Evolutionary conservation across 176 grass and related monocot genomes (phyloP).

Genomic region (Lolium rigidum): DNA sequence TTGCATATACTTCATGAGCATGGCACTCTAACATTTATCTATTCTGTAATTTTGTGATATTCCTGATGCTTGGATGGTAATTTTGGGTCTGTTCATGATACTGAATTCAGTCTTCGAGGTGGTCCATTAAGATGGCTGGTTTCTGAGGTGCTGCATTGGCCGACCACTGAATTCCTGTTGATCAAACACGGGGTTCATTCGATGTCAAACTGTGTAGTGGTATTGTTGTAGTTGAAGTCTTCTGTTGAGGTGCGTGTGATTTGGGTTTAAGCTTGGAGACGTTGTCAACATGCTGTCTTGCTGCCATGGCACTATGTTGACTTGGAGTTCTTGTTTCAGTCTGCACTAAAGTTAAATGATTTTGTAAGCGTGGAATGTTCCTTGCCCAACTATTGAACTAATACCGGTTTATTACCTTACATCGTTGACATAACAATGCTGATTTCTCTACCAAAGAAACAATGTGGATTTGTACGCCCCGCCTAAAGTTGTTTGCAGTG

Average conservation of each 20-base stretch:
- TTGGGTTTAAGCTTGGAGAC: not conserved
- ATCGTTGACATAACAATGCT: not conserved
- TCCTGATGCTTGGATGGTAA: not conserved
- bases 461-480: no score
- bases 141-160: conserved; percentile 21
- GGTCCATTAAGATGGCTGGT: not conserved
- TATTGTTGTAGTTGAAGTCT: not conserved
- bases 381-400: not conserved
- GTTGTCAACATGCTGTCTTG: not conserved
- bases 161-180: not conserved
- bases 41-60: not conserved
- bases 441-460: not conserved
- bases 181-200: not conserved
- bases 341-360: conserved; percentile 8
- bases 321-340: conserved; percentile 21
- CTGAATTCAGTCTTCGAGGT: conserved; percentile 2
- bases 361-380: not conserved
- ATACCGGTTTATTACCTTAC: conserved; percentile 7
- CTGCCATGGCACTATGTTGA: not conserved
- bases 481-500: not conserved
- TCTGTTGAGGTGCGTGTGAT: not conserved
- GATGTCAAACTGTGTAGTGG: not conserved
- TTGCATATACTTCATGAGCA: not conserved
- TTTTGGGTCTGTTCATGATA: not conserved
- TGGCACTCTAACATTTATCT: not conserved